Percentiles rank a stretch among this genome's conserved stretches.
Evolutionary conservation across 1,139 yeast genomes (phyloP).

Genomic region (Yamadazyma diospyri): DNA sequence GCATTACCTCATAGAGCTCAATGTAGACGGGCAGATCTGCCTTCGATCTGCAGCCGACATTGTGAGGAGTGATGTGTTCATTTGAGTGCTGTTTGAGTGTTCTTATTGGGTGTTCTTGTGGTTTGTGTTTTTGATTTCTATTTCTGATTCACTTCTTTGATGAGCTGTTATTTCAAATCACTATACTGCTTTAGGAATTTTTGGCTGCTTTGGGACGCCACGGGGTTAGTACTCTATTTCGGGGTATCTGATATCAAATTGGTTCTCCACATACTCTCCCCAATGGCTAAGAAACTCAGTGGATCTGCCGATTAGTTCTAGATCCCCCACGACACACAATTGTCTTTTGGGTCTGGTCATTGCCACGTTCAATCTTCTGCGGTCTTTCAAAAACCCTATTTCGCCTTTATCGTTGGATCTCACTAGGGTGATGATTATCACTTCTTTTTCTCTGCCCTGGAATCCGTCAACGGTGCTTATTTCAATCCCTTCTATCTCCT

Average conservation of each 20-base stretch:
- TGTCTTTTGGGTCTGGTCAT: slow-evolving; percentile 89
- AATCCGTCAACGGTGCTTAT: slow-evolving; percentile 47
- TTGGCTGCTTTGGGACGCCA: too few relatives aligned
- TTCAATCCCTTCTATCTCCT: slow-evolving; percentile 26
- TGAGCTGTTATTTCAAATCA: too few relatives aligned
- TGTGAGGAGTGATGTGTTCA: too few relatives aligned
- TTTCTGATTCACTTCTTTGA: too few relatives aligned
- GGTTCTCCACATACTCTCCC: slow-evolving; percentile 67
- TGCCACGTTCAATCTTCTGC: slow-evolving; percentile 78
- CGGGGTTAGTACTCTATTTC: slow-evolving; percentile 24
- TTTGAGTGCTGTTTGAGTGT: too few relatives aligned
- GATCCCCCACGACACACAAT: slow-evolving; percentile 80
- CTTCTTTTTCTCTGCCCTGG: slow-evolving; percentile 71
- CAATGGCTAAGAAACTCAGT: slow-evolving; percentile 56
- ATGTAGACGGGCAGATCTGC: too few relatives aligned
- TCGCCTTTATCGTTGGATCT: slow-evolving; percentile 49
- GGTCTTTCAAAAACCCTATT: slow-evolving; percentile 75
- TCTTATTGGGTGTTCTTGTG: too few relatives aligned
- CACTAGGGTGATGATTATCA: slow-evolving; percentile 55
- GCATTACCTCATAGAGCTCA: too few relatives aligned
- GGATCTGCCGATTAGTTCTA: slow-evolving; percentile 52
- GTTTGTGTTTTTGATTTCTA: too few relatives aligned
- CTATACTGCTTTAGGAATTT: too few relatives aligned
- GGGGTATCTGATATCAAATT: slow-evolving; percentile 64
- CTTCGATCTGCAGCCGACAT: too few relatives aligned